phyloP scores from a whole-genome alignment of 169 alveolate genomes.

The Plasmodium gonderi region DNA sequence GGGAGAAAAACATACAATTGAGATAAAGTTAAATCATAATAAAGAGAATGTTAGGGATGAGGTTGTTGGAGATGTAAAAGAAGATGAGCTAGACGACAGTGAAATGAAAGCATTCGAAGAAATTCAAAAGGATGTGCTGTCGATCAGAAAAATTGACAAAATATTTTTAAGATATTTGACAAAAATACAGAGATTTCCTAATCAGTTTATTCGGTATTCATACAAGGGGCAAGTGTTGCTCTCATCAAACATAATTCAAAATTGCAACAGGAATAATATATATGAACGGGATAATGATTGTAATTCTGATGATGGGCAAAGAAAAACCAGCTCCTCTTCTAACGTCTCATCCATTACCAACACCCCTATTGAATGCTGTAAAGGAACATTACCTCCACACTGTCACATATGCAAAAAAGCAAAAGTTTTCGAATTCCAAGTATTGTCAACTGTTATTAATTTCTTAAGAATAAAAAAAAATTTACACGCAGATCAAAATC shows the following conservation, averaged over 20 bases:
- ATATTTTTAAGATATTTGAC: constrained; percentile 17
- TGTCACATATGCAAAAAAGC: constrained; percentile 39
- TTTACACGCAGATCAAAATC: background rate
- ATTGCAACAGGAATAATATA: constrained; percentile 18
- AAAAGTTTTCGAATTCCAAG: constrained; percentile 55
- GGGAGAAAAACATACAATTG: background rate
- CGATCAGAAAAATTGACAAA: constrained; percentile 5
- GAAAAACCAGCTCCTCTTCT: too few relatives aligned
- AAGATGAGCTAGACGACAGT: background rate
- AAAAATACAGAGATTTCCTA: constrained; percentile 27
- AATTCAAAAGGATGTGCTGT: constrained; percentile 25
- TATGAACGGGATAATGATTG: background rate
- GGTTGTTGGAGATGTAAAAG: background rate
- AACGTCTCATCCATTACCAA: too few relatives aligned
- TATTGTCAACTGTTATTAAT: constrained; percentile 34
- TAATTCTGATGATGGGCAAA: background rate
- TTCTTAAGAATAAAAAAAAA: constrained; percentile 22
- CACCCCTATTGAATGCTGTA: background rate
- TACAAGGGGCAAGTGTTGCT: constrained; percentile 18
- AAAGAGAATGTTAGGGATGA: background rate
- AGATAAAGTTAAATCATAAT: background rate
- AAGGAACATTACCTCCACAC: background rate
- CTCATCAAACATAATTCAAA: background rate
- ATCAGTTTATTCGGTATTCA: constrained; percentile 31
- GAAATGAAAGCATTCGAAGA: constrained; percentile 61